Evolutionary conservation across 2,329 filamentous ascomycete genomes (phyloP), one percentile per base, ranked within the genome.

Genomic region (Aspergillus jensenii): DNA sequence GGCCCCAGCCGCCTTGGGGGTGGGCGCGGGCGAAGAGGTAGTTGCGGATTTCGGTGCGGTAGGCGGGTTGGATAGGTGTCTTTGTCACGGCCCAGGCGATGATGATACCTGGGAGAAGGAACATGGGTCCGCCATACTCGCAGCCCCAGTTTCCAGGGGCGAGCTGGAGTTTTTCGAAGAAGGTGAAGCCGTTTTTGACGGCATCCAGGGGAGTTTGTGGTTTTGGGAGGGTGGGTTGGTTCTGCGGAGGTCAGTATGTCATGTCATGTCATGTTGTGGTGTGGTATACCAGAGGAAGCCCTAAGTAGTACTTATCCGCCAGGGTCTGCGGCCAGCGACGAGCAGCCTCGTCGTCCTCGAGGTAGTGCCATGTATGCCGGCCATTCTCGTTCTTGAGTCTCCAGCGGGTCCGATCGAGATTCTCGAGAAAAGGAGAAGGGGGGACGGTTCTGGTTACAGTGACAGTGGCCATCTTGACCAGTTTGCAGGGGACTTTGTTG

Each of bases 71-170:
- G 56, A 98, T 90, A 4, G 90, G 89, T 52, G 91, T 96, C 71
- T 93, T 87, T 61, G 93, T 98, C 53, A 89, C 89, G 72, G 96
- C 93, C 87, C 91, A 96, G 25, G 90, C 83, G 65, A 96, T 86
- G 60, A 97, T 86, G 23, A 96, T 74, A 44, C 93, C 91, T 0
- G 93, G 91, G 1, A 98, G 81, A 39, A 98, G 84, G 71, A 99
- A 99, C 90, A 97, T 93, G 4, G 95, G 95, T 0, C 95, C 95
- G 55, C 95, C 95, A 77, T 99, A 99, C 74, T 99, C 95, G 78
- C 93, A 97, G 5, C 83, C 95, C 95, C 95, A 99, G 70, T 97
- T 91, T 6, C 95, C 95, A 1, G 91, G 89, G 11, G 88, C 87
- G 1, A 97, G 82, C 73, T 99, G 95, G 21, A 98, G 84, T 62